Percentiles rank a stretch among this genome's conserved stretches.
Conservation (phyloP, 169 alveolate species). For the Plasmodium adleri region DNA sequence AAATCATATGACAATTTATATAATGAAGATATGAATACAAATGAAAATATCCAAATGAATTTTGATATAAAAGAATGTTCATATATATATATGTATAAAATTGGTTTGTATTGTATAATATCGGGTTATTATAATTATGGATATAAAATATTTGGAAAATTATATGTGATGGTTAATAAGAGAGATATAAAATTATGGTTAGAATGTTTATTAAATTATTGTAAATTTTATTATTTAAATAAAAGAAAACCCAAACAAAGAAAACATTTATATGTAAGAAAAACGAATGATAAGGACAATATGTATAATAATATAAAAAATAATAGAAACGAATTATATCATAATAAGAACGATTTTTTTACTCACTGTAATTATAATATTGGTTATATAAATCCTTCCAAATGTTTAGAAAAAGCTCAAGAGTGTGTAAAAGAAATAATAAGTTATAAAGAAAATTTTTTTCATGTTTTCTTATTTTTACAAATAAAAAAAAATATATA, state of each 20-base stretch:
- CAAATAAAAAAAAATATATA: slow-evolving; percentile 38
- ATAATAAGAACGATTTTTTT: no score
- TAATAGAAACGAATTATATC: no score
- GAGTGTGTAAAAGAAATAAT: slow-evolving; percentile 39
- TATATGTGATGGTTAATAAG: slow-evolving; percentile 13
- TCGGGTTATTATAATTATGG: slow-evolving; percentile 60
- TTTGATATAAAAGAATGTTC: slow-evolving; percentile 34
- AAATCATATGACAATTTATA: slow-evolving; percentile 18
- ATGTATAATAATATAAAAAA: background rate
- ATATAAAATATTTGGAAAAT: slow-evolving; percentile 31
- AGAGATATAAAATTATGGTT: slow-evolving; percentile 64
- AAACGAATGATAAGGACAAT: background rate
- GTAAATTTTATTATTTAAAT: slow-evolving; percentile 46
- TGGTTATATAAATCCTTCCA: slow-evolving; percentile 10
- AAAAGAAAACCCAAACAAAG: slow-evolving; percentile 8
- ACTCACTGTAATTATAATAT: no score
- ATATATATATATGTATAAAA: slow-evolving; percentile 44
- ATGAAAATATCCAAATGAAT: slow-evolving; percentile 30
- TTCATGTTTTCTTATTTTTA: slow-evolving; percentile 39
- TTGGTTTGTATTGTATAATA: slow-evolving; percentile 44
- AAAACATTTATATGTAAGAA: background rate
- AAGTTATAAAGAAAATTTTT: slow-evolving; percentile 43
- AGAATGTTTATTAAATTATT: slow-evolving; percentile 34
- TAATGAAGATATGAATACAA: slow-evolving; percentile 26
- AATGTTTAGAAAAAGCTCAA: slow-evolving; percentile 39